Evolutionary conservation across 306 rosid genomes (phyloP).

Genomic region (Elaeagnus macrophylla): DNA sequence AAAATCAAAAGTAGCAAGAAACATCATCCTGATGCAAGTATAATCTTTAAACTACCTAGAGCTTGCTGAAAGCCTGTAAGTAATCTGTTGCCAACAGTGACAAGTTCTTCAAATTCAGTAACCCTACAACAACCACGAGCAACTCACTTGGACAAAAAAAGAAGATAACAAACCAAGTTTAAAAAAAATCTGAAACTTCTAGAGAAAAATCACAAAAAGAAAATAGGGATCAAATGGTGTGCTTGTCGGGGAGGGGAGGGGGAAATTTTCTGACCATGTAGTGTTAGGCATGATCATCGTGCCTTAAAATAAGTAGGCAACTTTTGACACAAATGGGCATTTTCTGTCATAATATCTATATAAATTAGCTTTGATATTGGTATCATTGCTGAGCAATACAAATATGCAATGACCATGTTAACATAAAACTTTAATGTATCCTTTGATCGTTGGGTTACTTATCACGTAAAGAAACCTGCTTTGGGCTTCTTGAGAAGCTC

Average conservation of each 20-base stretch:
- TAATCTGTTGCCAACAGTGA: slow-evolving; percentile 44
- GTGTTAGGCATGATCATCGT: too few relatives aligned
- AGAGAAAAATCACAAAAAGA: not conserved
- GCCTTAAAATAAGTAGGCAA: too few relatives aligned
- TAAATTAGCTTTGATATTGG: too few relatives aligned
- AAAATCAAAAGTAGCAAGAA: slow-evolving; percentile 2
- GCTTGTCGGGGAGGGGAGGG: not conserved
- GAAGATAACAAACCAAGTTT: not conserved
- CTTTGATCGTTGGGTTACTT: too few relatives aligned
- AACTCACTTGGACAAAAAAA: slow-evolving; percentile 9
- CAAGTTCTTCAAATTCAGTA: slow-evolving; percentile 55
- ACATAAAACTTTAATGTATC: too few relatives aligned
- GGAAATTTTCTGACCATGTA: not conserved
- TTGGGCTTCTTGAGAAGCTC: too few relatives aligned
- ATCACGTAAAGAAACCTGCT: too few relatives aligned
- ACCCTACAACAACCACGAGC: slow-evolving; percentile 32
- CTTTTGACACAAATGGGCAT: too few relatives aligned
- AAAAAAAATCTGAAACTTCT: not conserved
- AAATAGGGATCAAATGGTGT: not conserved
- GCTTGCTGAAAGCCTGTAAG: slow-evolving; percentile 59
- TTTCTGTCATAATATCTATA: too few relatives aligned
- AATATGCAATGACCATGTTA: too few relatives aligned
- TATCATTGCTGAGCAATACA: too few relatives aligned
- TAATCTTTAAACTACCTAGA: slow-evolving; percentile 39
- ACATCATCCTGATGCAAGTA: slow-evolving; percentile 4